Evolutionary conservation across 495 filamentous ascomycete species (phyloP).

Genomic region (Saxophila tyrrhenica): DNA sequence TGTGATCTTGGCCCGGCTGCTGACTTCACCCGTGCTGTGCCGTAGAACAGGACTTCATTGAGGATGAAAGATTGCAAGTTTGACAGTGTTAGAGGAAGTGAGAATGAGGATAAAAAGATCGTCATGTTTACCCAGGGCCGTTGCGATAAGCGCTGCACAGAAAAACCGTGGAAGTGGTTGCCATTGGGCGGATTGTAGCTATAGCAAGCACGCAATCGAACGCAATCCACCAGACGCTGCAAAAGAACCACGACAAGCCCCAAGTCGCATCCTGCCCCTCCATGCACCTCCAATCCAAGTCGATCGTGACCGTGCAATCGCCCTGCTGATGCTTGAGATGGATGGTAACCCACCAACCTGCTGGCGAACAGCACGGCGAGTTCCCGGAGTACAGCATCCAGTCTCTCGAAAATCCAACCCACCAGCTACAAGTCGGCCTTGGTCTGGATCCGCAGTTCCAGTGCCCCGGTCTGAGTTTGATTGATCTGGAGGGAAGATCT

Average conservation of each 20-base stretch:
- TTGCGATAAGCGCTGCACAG: not conserved
- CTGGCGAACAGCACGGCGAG: not conserved
- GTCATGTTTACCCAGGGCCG: not conserved
- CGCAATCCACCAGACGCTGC: not conserved
- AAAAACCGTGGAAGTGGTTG: not conserved
- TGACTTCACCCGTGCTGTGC: no score
- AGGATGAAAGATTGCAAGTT: not conserved
- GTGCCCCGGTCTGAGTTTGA: no score
- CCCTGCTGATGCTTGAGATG: not conserved
- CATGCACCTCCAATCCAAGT: not conserved
- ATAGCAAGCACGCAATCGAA: slow-evolving; percentile 1
- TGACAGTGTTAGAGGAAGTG: not conserved
- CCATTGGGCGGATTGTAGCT: not conserved
- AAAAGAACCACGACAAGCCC: not conserved
- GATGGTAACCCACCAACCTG: not conserved
- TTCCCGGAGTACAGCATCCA: not conserved
- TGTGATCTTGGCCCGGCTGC: no score
- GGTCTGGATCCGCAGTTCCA: no score
- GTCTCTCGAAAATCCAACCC: not conserved
- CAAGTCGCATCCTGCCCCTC: not conserved
- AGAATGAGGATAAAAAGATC: not conserved
- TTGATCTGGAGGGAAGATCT: no score
- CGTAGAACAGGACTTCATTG: not conserved
- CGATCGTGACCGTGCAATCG: not conserved
- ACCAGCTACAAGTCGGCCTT: not conserved